Conservation (phyloP, 441 rosid genomes). For the Viola pubescens region DNA sequence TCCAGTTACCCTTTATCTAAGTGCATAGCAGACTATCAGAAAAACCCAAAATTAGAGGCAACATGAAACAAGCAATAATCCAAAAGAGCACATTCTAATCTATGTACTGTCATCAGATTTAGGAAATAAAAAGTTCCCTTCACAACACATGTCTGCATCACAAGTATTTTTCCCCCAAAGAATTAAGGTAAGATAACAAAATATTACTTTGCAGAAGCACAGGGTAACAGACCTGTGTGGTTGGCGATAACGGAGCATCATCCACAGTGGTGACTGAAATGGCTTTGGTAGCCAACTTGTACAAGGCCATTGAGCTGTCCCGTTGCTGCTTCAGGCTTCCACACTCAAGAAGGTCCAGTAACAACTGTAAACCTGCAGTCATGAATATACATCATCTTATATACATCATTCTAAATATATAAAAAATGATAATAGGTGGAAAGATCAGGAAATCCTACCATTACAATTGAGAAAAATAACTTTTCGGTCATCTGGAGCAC, state of each 20-base stretch:
- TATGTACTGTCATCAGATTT: too few relatives aligned
- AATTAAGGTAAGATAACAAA: neutral
- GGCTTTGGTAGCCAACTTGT: constrained; percentile 75
- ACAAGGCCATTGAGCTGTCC: constrained; percentile 74
- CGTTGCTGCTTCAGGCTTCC: constrained; percentile 61
- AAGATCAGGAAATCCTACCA: constrained; percentile 37
- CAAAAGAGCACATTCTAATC: too few relatives aligned
- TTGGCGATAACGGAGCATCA: constrained; percentile 92
- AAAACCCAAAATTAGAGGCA: too few relatives aligned
- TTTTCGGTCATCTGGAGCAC: constrained; percentile 75
- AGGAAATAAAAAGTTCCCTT: too few relatives aligned
- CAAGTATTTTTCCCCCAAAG: neutral
- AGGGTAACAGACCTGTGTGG: constrained; percentile 53
- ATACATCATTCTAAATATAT: constrained; percentile 7
- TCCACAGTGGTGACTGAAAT: constrained; percentile 64
- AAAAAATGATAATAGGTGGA: constrained; percentile 1
- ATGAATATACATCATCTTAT: neutral
- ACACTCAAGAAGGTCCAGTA: constrained; percentile 73
- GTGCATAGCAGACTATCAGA: too few relatives aligned
- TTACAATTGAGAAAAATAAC: constrained; percentile 67
- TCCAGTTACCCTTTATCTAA: too few relatives aligned
- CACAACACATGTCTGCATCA: too few relatives aligned
- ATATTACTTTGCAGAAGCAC: neutral
- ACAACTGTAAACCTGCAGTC: constrained; percentile 63
- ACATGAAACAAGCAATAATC: too few relatives aligned